phyloP scores from a whole-genome alignment of 495 filamentous ascomycete species.

The Penicillium ucsense region DNA sequence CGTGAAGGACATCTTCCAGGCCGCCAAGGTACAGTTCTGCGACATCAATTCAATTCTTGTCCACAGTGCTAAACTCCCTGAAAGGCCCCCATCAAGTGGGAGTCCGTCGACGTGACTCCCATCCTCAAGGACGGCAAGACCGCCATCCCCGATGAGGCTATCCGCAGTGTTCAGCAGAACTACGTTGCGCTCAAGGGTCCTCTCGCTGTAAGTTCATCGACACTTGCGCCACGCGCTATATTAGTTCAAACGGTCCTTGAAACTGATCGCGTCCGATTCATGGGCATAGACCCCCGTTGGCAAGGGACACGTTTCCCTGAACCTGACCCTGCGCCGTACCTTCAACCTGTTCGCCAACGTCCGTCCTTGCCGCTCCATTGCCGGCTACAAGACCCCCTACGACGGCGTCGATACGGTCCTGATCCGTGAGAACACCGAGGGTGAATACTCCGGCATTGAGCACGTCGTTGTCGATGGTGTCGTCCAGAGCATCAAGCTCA shows the following conservation, averaged over 20 bases:
- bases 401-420: constrained; percentile 95
- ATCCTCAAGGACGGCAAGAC: constrained; percentile 88
- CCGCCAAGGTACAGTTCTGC: constrained; percentile 62
- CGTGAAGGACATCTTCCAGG: constrained; percentile 94
- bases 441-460: constrained; percentile 99
- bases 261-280: constrained; percentile 13
- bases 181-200: constrained; percentile 96
- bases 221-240: background rate
- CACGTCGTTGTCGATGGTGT: constrained; percentile 97
- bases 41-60: background rate
- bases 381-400: constrained; percentile 97
- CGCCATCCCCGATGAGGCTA: constrained; percentile 80
- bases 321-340: constrained; percentile 93
- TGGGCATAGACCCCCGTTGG: constrained; percentile 75
- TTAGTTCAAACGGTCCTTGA: background rate
- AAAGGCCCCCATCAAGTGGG: constrained; percentile 90
- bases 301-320: constrained; percentile 98
- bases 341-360: constrained; percentile 99
- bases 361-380: constrained; percentile 90
- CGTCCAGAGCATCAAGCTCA: constrained; percentile 98
- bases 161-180: constrained; percentile 82
- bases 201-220: constrained; percentile 61
- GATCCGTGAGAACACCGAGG: constrained; percentile 99
- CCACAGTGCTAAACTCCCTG: constrained; percentile 27
- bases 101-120: constrained; percentile 91